Percentiles rank a stretch among this genome's conserved stretches.
Conservation (phyloP, 371 early-diverging fungal species). For the Mortierella sp. region DNA sequence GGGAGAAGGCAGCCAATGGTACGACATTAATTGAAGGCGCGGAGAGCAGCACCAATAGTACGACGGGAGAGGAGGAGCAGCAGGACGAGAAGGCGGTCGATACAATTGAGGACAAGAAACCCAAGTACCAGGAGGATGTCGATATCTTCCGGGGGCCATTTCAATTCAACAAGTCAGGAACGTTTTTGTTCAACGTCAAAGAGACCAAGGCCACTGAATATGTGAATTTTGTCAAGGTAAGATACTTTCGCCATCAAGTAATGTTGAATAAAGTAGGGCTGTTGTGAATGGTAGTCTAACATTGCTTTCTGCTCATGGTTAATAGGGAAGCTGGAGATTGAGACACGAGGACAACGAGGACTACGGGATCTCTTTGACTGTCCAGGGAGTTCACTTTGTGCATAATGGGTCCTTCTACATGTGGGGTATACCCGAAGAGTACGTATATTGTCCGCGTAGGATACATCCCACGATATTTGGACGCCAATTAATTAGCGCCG, state of each 20-base stretch:
- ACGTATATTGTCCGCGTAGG: constrained; percentile 7
- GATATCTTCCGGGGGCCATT: constrained; percentile 34
- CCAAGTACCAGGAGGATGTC: constrained; percentile 40
- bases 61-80: neutral
- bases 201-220: constrained; percentile 63
- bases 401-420: constrained; percentile 69
- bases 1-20: neutral
- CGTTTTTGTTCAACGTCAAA: constrained; percentile 65
- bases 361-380: constrained; percentile 65
- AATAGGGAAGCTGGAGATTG: constrained; percentile 67
- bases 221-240: constrained; percentile 68
- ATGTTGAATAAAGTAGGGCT: neutral
- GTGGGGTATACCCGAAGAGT: constrained; percentile 70
- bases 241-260: neutral
- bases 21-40: neutral
- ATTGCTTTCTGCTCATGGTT: neutral
- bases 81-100: constrained; percentile 18
- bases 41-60: neutral
- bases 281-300: neutral
- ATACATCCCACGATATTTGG: neutral
- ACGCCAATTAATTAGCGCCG: neutral
- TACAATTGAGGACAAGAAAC: constrained; percentile 36
- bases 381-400: constrained; percentile 71
- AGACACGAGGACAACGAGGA: constrained; percentile 67
- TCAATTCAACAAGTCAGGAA: constrained; percentile 47